Evolutionary conservation across 495 filamentous ascomycete genomes (phyloP).

Genomic region (Platismatia glauca): DNA sequence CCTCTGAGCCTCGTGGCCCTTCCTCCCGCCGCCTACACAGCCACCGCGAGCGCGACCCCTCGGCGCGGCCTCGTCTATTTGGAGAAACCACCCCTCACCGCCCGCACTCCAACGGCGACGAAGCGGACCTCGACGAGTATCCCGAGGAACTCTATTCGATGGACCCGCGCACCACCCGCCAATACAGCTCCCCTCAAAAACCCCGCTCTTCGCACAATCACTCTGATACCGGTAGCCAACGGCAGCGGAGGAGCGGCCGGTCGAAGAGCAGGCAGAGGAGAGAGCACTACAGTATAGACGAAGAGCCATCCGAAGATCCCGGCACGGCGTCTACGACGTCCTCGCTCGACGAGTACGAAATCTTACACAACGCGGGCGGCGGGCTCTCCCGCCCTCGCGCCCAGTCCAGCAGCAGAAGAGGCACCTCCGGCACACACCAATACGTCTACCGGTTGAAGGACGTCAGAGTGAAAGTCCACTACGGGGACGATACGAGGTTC

Average conservation of each 20-base stretch:
- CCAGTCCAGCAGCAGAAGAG: slow-evolving; percentile 27
- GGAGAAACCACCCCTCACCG: slow-evolving; percentile 28
- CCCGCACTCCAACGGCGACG: slow-evolving; percentile 30
- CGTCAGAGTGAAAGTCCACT: slow-evolving; percentile 85
- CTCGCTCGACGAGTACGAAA: slow-evolving; percentile 53
- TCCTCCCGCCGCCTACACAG: slow-evolving; percentile 12
- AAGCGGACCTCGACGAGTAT: slow-evolving; percentile 50
- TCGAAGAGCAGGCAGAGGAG: slow-evolving; percentile 8
- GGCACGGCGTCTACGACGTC: slow-evolving; percentile 13
- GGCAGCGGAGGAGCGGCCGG: slow-evolving; percentile 18
- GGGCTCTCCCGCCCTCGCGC: slow-evolving; percentile 31
- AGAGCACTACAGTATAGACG: slow-evolving; percentile 22
- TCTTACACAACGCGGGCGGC: slow-evolving; percentile 43
- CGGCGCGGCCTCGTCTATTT: slow-evolving; percentile 20
- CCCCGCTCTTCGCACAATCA: slow-evolving; percentile 12
- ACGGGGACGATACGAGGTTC: slow-evolving; percentile 80
- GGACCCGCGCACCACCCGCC: slow-evolving; percentile 37
- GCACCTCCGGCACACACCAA: slow-evolving; percentile 25
- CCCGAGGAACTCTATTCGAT: slow-evolving; percentile 62
- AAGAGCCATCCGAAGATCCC: slow-evolving; percentile 55
- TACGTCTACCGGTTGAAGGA: slow-evolving; percentile 35
- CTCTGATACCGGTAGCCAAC: slow-evolving; percentile 40
- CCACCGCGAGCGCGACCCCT: slow-evolving; percentile 18
- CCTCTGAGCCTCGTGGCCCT: slow-evolving; percentile 45
- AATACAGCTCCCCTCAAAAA: slow-evolving; percentile 29